These are phyloP conservation scores for Fusarium fujikuroi DNA, from an alignment of 2,329 filamentous ascomycete genomes.

Conservation along the genomic window DNA sequence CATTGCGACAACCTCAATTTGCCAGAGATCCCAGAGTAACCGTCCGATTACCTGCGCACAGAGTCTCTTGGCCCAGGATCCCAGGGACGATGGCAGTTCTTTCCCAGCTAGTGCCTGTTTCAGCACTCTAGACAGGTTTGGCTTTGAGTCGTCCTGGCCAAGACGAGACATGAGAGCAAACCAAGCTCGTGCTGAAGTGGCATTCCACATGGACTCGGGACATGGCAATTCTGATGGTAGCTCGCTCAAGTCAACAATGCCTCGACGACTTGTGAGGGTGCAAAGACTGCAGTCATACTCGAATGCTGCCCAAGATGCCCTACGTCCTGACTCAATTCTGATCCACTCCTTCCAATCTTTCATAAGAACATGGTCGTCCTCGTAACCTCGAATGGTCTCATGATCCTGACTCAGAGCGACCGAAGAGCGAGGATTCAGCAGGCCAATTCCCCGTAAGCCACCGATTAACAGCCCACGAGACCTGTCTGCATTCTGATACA, in stretches of 20 bases:
- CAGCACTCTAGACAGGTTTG: neutral
- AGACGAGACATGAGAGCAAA: neutral
- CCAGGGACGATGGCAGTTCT: neutral
- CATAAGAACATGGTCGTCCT: rapidly evolving
- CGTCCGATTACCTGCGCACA: neutral
- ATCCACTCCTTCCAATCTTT: neutral
- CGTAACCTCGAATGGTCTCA: neutral
- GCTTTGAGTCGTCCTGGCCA: neutral
- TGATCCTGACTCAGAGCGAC: neutral
- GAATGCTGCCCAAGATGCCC: neutral
- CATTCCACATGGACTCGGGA: constrained; percentile 1
- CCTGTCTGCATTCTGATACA: neutral
- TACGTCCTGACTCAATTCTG: neutral
- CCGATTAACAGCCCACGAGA: neutral
- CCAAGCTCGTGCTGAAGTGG: neutral
- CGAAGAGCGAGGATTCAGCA: neutral
- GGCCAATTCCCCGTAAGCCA: neutral
- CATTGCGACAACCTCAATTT: neutral
- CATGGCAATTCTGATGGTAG: neutral
- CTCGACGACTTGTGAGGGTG: constrained; percentile 1
- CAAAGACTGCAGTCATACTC: constrained; percentile 3
- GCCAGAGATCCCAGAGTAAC: constrained; percentile 7
- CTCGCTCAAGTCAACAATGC: neutral
- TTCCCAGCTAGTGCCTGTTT: neutral
- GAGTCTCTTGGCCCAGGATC: neutral